A percentile compares a stretch with the other conserved stretches of the same genome.
Evolutionary conservation across 345 rosid genomes (phyloP).

Genomic region (Balakata baccata): DNA sequence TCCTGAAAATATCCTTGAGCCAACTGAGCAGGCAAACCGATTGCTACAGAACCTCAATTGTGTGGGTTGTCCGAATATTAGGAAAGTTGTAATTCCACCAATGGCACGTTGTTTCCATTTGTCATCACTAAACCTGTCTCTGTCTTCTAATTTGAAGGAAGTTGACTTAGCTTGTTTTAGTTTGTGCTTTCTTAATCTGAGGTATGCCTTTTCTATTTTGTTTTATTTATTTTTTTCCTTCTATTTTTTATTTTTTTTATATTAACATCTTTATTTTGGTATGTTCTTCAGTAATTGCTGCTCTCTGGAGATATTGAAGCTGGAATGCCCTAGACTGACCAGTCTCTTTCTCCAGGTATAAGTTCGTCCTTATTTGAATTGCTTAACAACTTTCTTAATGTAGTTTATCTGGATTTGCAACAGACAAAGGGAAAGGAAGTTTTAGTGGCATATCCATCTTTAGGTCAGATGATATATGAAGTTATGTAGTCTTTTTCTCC

Average conservation of each 20-base stretch:
- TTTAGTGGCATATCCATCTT: neutral
- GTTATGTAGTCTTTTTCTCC: neutral
- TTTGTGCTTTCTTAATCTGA: conserved; percentile 69
- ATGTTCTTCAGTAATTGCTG: conserved; percentile 64
- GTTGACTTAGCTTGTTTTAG: conserved; percentile 72
- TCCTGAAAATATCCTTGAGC: conserved; percentile 31
- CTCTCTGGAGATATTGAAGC: conserved; percentile 80
- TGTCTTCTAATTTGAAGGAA: conserved; percentile 85
- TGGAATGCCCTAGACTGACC: conserved; percentile 70
- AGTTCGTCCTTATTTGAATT: neutral
- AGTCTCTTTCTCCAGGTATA: conserved; percentile 89
- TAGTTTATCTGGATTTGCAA: neutral
- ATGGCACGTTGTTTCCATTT: conserved; percentile 71
- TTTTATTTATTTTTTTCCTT: neutral
- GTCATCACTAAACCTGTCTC: conserved; percentile 75
- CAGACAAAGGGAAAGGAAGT: neutral
- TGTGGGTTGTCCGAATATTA: conserved; percentile 88
- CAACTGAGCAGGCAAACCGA: conserved; percentile 53
- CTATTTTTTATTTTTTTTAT: conserved; percentile 5
- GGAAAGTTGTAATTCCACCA: conserved; percentile 77
- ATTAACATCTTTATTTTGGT: conserved; percentile 9
- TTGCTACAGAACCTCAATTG: conserved; percentile 88
- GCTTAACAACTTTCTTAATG: neutral
- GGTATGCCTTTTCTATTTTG: conserved; percentile 36
- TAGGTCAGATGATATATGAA: neutral